Conservation (phyloP, 352 stramenopile genomes). For the Phytophthora rubi region DNA sequence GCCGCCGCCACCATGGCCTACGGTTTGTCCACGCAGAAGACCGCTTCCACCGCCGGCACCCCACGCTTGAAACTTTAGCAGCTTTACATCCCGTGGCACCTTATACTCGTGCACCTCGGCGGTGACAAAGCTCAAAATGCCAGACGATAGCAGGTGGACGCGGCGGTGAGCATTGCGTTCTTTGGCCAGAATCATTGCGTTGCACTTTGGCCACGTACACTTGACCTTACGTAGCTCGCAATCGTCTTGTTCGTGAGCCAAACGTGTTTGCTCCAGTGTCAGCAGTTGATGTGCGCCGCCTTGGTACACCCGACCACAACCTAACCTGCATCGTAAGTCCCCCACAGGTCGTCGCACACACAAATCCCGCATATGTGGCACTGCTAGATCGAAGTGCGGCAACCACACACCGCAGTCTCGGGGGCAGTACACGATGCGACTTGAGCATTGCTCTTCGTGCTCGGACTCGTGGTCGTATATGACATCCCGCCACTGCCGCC, state of each 20-base stretch:
- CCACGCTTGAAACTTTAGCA: slow-evolving; percentile 79
- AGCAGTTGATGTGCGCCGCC: slow-evolving; percentile 68
- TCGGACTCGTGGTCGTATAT: slow-evolving; percentile 69
- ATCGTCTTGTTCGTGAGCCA: slow-evolving; percentile 75
- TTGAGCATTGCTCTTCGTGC: slow-evolving; percentile 45
- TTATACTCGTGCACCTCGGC: slow-evolving; percentile 69
- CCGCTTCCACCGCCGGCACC: slow-evolving; percentile 74
- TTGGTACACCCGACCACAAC: slow-evolving; percentile 62
- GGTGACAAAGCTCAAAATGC: slow-evolving; percentile 67
- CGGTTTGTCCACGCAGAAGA: slow-evolving; percentile 50
- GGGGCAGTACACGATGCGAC: slow-evolving; percentile 62
- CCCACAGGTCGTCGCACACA: slow-evolving; percentile 70
- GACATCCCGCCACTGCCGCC: slow-evolving; percentile 48
- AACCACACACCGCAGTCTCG: slow-evolving; percentile 77
- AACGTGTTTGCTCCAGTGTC: slow-evolving; percentile 65
- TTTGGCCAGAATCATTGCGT: slow-evolving; percentile 52
- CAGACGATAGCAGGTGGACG: slow-evolving; percentile 63
- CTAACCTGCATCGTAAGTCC: slow-evolving; percentile 62
- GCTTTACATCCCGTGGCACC: slow-evolving; percentile 65
- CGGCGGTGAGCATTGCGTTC: slow-evolving; percentile 70
- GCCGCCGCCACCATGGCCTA: slow-evolving; percentile 66
- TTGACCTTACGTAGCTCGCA: slow-evolving; percentile 68
- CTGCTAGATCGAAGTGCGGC: slow-evolving; percentile 46
- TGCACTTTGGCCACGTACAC: slow-evolving; percentile 78
- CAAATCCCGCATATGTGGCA: slow-evolving; percentile 59